Evolutionary conservation across 371 early-diverging fungal species (phyloP), one percentile per base, ranked within the genome.

Genomic region (Lichtheimia corymbifera): DNA sequence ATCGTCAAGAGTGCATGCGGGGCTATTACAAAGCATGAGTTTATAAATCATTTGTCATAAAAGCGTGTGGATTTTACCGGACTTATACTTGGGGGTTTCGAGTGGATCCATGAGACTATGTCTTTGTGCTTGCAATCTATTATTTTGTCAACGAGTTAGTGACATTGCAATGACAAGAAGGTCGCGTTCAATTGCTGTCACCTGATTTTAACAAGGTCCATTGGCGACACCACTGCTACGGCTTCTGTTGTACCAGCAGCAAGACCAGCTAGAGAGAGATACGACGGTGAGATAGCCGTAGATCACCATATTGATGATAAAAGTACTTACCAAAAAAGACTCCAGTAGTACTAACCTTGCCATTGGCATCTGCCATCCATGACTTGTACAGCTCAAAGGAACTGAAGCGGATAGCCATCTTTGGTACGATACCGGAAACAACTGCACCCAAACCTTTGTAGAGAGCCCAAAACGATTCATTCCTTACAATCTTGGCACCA

Each of bases 361-460:
- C 94, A n/a, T 79, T 79, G 2, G 74, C 68, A 74, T 91, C 85
- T n/a, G 93, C 90, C 75, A 97, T 69, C 72, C 80, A 76, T 14
- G 83, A 79, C 81, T 98, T 97, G 85, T 94, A 98, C 43, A 84
- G 79, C 73, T 98, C 97, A 72, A 98, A 97, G 54, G 94, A 94
- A 14, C 93, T 91, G 83, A 98, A 98, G 25, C 98, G 90, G 67
- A 98, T 97, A 30, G 98, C 96, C 97, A 97, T 97, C 83, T 98
- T 98, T 62, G 98, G 98, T 11, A 98, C 96, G 65, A 98, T 98
- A 53, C 97, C 97, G 13, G 94, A 80, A 5, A 96, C 92, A 14
- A 98, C 97, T 13, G 98, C 96, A 44, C 97, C 97, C 4, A 97
- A 87, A 57, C 98, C 97, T 81, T 97, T 97, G 86, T 98, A 97